Evolutionary conservation across 352 stramenopile species (phyloP), one percentile per base, ranked within the genome.

Genomic region (Phytophthora tentaculata): DNA sequence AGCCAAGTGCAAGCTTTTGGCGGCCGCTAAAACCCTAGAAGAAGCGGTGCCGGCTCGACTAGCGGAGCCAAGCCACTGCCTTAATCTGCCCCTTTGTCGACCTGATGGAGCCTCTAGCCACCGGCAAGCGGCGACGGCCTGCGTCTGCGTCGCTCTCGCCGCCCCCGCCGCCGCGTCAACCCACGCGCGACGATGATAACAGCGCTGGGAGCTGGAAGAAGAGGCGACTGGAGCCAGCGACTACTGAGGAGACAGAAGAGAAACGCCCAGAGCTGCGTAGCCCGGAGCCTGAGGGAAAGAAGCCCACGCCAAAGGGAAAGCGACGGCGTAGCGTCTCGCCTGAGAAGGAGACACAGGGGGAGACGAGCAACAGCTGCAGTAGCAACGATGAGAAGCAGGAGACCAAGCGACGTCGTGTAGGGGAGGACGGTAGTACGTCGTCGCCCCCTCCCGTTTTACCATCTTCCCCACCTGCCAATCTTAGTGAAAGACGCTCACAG

Each of bases 101-200:
- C n/a, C 9, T n/a, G 16, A 77, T 78, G 71, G 56, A 74, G 35
- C 29, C 71, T 4, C 20, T 64, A 22, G 56, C 14, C 14, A 72
- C 61, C 9, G 57, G 67, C 28, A 79, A 79, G 54, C 43, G 71
- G 56, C 61, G 62, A 49, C 57, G 67, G 43, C 48, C 66, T 13
- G 50, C 60, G 19, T 52, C 61, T 8, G 67, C 50, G 1, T 68
- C 59, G 20, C 32, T 68, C 26, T 68, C 67, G 35, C 67, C 67
- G 2, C 52, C 66, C 0, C 67, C 63, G 19, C 54, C 56, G 16
- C 66, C 65, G 13, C 56, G 56, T 24, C 61, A 67, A 13, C 28
- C 59, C 8, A 60, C 49, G 41, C 55, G 57, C 14, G 61, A 67
- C 39, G 60, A 69, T 45, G 49, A 61, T 29, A 56, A 19, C 16